Conservation (phyloP, 225 moss, liverwort and hornwort species). For the Physcomitrium patens region DNA sequence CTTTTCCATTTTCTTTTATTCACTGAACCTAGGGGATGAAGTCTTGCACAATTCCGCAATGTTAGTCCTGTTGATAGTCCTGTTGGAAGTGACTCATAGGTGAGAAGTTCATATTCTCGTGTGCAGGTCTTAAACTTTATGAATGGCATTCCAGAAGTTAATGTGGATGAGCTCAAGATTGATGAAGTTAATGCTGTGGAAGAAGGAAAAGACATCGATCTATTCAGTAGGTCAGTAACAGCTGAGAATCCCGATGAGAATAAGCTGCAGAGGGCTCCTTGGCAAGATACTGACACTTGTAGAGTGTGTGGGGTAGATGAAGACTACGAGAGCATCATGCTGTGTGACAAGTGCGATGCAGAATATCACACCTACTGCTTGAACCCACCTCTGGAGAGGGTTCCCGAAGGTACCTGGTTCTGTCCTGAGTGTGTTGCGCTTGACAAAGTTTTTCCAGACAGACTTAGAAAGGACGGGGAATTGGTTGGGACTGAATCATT, state of each 20-base stretch:
- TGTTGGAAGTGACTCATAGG: too few species aligned
- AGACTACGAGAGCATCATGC: conserved; percentile 96
- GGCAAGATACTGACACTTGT: conserved; percentile 97
- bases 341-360: conserved; percentile 97
- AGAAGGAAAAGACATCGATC: conserved; percentile 27
- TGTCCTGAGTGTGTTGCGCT: conserved; percentile 93
- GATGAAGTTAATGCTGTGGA: conserved; percentile 2
- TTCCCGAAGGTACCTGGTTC: conserved; percentile 98
- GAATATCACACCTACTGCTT: conserved; percentile 98
- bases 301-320: conserved; percentile 96
- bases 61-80: too few species aligned
- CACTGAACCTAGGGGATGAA: conserved; percentile 15
- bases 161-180: neutral
- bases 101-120: too few species aligned
- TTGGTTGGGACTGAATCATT: conserved; percentile 47
- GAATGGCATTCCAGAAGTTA: conserved; percentile 14
- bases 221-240: conserved; percentile 51
- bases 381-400: conserved; percentile 85
- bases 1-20: conserved; percentile 14
- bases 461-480: conserved; percentile 53
- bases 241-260: conserved; percentile 63
- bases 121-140: conserved; percentile 23
- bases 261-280: conserved; percentile 86
- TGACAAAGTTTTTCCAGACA: conserved; percentile 83
- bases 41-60: too few species aligned